Percentiles rank a stretch among this genome's conserved stretches.
phyloP scores from a whole-genome alignment of 768 basidiomycete genomes.

The Psilocybe cubensis region DNA sequence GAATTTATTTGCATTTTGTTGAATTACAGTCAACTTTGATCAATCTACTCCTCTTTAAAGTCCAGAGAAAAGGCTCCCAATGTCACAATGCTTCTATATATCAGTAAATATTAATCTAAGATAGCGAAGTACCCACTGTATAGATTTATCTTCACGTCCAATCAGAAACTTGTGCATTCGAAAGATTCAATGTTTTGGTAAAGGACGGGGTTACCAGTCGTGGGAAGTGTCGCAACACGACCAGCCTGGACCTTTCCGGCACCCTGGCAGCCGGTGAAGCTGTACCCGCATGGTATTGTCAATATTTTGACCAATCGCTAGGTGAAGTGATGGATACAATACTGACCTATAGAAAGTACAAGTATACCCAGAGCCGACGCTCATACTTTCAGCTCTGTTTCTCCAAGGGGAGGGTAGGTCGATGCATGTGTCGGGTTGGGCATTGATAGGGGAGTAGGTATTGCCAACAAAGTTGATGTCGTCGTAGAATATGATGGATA shows the following conservation, averaged over 20 bases:
- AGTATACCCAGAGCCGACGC: background rate
- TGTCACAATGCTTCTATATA: too few species aligned
- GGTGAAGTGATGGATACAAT: too few species aligned
- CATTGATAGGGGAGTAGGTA: background rate
- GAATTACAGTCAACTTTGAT: too few species aligned
- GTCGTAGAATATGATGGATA: background rate
- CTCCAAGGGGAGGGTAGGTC: background rate
- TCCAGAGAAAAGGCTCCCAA: too few species aligned
- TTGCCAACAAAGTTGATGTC: background rate
- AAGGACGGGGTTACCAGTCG: too few species aligned
- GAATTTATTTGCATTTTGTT: too few species aligned
- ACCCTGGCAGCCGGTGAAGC: background rate
- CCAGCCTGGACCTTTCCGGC: background rate
- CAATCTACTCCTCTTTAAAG: too few species aligned
- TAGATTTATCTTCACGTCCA: too few species aligned
- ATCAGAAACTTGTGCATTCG: background rate
- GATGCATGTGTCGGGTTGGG: background rate
- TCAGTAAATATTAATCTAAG: too few species aligned
- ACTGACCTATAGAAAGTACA: background rate
- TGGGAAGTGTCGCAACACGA: background rate
- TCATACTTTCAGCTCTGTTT: background rate
- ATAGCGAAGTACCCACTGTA: too few species aligned
- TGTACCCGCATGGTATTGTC: too few species aligned
- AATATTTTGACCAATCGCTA: too few species aligned
- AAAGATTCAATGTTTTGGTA: background rate